A percentile compares a stretch with the other conserved stretches of the same genome.
These are phyloP conservation scores for Cucurbita maxima DNA, from an alignment of 306 rosid species.

Conservation along the genomic window DNA sequence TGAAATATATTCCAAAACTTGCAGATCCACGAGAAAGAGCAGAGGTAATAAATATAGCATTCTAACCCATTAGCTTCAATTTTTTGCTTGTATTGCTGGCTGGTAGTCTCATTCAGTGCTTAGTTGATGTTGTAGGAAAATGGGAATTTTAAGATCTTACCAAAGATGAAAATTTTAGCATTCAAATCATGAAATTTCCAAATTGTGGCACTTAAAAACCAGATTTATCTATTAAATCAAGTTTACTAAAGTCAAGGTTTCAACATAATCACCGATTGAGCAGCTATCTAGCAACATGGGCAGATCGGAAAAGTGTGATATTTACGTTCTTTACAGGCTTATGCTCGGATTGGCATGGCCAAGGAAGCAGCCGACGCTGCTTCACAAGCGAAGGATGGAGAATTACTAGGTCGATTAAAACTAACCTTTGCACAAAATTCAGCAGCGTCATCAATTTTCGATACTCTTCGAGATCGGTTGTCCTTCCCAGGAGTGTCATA, in stretches of 20 bases:
- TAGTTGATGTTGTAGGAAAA: neutral
- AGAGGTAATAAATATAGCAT: slow-evolving; percentile 39
- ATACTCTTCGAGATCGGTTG: slow-evolving; percentile 71
- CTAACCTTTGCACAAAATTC: slow-evolving; percentile 68
- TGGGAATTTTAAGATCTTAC: neutral
- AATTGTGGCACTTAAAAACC: neutral
- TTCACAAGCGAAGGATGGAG: slow-evolving; percentile 87
- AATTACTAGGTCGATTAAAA: slow-evolving; percentile 81
- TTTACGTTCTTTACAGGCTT: slow-evolving; percentile 39
- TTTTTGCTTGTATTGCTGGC: neutral
- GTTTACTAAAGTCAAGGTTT: neutral
- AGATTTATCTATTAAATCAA: neutral
- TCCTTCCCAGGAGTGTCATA: slow-evolving; percentile 68
- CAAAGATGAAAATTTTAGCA: neutral
- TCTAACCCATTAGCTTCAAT: neutral
- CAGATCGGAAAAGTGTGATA: neutral
- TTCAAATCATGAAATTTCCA: neutral
- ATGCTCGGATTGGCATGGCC: slow-evolving; percentile 90
- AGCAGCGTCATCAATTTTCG: slow-evolving; percentile 68
- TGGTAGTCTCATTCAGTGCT: neutral
- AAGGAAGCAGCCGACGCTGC: slow-evolving; percentile 99
- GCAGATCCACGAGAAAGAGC: slow-evolving; percentile 92
- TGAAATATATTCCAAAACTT: slow-evolving; percentile 88
- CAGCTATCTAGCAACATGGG: neutral
- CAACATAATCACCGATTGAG: neutral